Evolutionary conservation across 179 eudicot genomes (phyloP), one percentile per base, ranked within the genome.

Genomic region (Carnegiea gigantea): DNA sequence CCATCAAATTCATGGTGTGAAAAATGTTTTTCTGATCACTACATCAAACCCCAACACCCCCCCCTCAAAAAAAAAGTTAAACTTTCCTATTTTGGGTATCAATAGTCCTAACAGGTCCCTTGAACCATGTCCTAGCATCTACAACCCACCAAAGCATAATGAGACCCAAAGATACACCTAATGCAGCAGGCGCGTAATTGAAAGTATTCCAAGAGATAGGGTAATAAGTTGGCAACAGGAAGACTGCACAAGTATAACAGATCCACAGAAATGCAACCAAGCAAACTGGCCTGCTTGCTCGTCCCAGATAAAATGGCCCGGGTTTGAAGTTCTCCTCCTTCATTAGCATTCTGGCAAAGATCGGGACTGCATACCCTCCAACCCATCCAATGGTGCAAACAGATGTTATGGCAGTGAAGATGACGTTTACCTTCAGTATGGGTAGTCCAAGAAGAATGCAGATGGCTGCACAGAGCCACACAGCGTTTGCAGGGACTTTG

Each of bases 401-500:
- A 2, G 90, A 90, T 6, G 93, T 90, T 75, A 90, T 89, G 84
- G 90, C 90, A 3, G 90, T 89, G 80, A 90, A 90, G 14, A 90
- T 89, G 30, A 86, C 93, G 13, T 90, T 86, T 36, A 90, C 84
- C 65, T 86, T 88, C n/a, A 90, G 75, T 33, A 90, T 90, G 11
- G 93, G 93, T 33, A 90, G 86, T 17, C 93, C 92, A 1, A 90
- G 87, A 46, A 90, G 88, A 65, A 90, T 85, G 84, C 92, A 88
- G 53, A 90, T 51, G 30, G 85, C 90, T 64, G 90, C 90, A 44
- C 93, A 90, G 1, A 90, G 88, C 93, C 93, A 90, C 46, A 90
- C 93, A 44, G 93, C 93, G 70, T 89, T 90, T 0, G 92, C 73
- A 5, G 92, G 93, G n/a, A 90, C 93, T 86, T 90, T 90, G 82